phyloP scores from a whole-genome alignment of 225 moss, liverwort and hornwort species.

The Neckera pumila region DNA sequence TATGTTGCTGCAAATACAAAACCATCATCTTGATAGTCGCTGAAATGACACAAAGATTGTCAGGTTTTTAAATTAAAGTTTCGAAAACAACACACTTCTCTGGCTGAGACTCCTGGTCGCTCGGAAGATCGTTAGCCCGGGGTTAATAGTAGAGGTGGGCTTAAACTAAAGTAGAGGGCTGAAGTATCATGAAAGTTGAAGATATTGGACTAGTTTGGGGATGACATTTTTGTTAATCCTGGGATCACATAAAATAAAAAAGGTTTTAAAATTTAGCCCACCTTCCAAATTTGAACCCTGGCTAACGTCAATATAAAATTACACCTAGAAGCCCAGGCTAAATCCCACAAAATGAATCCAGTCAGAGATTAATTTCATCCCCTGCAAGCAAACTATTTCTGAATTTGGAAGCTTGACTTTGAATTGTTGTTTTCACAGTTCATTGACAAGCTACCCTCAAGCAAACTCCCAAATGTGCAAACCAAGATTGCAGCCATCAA shows the following conservation, averaged over 20 bases:
- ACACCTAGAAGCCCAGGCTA: neutral
- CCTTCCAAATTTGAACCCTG: neutral
- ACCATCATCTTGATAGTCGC: neutral
- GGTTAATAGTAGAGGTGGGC: neutral
- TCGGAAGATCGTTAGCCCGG: neutral
- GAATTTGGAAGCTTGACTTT: neutral
- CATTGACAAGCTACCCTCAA: conserved; percentile 12
- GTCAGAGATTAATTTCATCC: no score
- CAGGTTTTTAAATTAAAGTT: neutral
- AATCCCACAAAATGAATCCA: neutral
- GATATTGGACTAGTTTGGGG: neutral
- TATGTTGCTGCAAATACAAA: neutral
- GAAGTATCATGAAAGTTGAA: neutral
- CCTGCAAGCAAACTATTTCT: neutral
- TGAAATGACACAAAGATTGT: neutral
- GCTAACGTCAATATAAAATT: neutral
- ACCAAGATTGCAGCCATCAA: neutral
- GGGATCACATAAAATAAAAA: no score
- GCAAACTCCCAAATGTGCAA: neutral
- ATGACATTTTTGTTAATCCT: neutral
- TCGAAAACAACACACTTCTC: neutral
- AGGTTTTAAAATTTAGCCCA: neutral
- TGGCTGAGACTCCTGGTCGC: neutral
- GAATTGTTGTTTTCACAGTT: neutral
- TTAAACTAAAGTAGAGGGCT: neutral